Evolutionary conservation across 192 early-diverging fungal genomes (phyloP).

Genomic region (Umbelopsis sp.): DNA sequence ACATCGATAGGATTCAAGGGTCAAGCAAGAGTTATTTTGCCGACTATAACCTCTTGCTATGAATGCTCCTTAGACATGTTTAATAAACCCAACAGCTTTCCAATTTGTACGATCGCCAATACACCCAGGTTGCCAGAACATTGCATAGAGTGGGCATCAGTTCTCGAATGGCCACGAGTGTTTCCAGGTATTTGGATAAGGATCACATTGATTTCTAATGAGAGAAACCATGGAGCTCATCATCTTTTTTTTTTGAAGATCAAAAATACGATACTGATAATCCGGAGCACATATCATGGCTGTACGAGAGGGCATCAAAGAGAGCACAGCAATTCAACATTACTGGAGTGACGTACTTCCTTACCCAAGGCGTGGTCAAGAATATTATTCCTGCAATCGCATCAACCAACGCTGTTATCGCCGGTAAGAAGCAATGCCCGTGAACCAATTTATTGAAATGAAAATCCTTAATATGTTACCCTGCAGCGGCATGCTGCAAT

Average conservation of each 20-base stretch:
- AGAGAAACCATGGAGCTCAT: background rate
- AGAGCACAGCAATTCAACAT: constrained; percentile 87
- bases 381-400: constrained; percentile 98
- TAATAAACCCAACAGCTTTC: constrained; percentile 85
- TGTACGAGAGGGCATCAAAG: constrained; percentile 63
- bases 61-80: constrained; percentile 96
- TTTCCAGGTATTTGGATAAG: constrained; percentile 60
- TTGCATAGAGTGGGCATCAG: constrained; percentile 96
- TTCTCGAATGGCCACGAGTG: constrained; percentile 88
- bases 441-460: background rate
- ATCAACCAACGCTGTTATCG: constrained; percentile 83
- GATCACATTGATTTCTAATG: background rate
- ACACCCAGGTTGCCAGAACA: constrained; percentile 97
- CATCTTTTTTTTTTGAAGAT: constrained; percentile 34
- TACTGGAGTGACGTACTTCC: constrained; percentile 82
- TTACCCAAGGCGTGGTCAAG: constrained; percentile 97
- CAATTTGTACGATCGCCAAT: constrained; percentile 98
- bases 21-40: constrained; percentile 91
- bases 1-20: constrained; percentile 80
- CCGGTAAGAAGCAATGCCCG: constrained; percentile 39
- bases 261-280: constrained; percentile 78
- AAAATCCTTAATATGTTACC: background rate
- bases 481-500: constrained; percentile 86
- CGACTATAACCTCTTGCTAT: constrained; percentile 86
- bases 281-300: constrained; percentile 77